Percentiles rank a stretch among this genome's conserved stretches.
Evolutionary conservation across 495 filamentous ascomycete genomes (phyloP).

Genomic region (Astrothelium macrocarpum): DNA sequence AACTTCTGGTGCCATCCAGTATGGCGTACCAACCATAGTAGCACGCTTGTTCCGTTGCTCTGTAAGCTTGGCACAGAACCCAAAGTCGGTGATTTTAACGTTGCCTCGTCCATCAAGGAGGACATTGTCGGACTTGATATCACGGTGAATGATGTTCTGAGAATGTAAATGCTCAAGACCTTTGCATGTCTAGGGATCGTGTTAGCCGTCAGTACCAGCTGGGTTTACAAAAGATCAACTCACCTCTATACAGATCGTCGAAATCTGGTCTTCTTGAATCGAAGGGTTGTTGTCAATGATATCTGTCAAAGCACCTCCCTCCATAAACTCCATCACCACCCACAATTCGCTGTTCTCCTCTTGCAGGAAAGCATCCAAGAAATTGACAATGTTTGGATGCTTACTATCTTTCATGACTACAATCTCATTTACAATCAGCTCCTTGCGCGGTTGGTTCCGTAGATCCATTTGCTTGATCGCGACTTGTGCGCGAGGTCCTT

Average conservation of each 20-base stretch:
- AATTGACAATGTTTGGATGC: slow-evolving; percentile 97
- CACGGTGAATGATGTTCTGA: slow-evolving; percentile 96
- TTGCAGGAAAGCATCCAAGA: slow-evolving; percentile 90
- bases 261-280: slow-evolving; percentile 93
- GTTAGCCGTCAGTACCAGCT: slow-evolving; percentile 27
- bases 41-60: slow-evolving; percentile 94
- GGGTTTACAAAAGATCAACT: slow-evolving; percentile 10
- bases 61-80: slow-evolving; percentile 97
- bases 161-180: slow-evolving; percentile 87
- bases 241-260: slow-evolving; percentile 94
- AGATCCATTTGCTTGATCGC: slow-evolving; percentile 99
- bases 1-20: slow-evolving; percentile 99
- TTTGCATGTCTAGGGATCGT: slow-evolving; percentile 71
- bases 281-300: slow-evolving; percentile 92
- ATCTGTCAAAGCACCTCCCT: slow-evolving; percentile 93
- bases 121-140: slow-evolving; percentile 98
- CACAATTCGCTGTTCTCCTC: slow-evolving; percentile 88
- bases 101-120: slow-evolving; percentile 86
- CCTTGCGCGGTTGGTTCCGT: slow-evolving; percentile 91
- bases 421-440: slow-evolving; percentile 98
- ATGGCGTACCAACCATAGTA: slow-evolving; percentile 97
- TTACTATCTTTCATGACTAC: slow-evolving; percentile 99
- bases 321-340: slow-evolving; percentile 99
- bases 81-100: slow-evolving; percentile 99
- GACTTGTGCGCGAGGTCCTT: slow-evolving; percentile 65